Percentiles rank a stretch among this genome's conserved stretches.
These are phyloP conservation scores for Suaeda aralocaspica DNA, from an alignment of 148 eudicot species.

Conservation along the genomic window DNA sequence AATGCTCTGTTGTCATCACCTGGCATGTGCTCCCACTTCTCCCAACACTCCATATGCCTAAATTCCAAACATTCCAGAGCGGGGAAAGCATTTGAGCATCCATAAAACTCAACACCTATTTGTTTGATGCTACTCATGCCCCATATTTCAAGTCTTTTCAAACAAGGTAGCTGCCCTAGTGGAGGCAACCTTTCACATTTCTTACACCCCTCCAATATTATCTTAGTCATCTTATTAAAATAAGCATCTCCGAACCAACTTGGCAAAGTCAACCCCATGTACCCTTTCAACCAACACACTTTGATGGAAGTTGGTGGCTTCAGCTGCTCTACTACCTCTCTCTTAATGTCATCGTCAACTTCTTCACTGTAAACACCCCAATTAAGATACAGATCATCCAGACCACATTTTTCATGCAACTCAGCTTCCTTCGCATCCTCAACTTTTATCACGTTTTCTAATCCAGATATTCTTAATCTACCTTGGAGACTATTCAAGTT, in stretches of 20 bases:
- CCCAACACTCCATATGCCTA: too few relatives aligned
- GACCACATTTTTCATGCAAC: background rate
- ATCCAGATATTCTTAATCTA: background rate
- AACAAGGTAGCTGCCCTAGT: background rate
- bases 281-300: background rate
- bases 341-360: background rate
- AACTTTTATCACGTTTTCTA: background rate
- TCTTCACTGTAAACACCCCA: background rate
- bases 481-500: background rate
- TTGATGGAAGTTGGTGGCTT: slow-evolving; percentile 5
- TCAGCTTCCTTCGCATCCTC: background rate
- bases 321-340: slow-evolving; percentile 1
- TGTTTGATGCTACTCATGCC: background rate
- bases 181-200: slow-evolving; percentile 6
- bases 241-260: slow-evolving; percentile 4
- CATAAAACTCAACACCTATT: slow-evolving; percentile 1
- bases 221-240: background rate
- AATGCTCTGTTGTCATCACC: background rate
- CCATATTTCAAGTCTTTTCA: background rate
- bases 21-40: slow-evolving; percentile 10
- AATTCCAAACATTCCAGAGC: background rate
- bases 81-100: background rate
- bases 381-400: background rate
- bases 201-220: background rate
- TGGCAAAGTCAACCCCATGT: background rate